A percentile compares a stretch with the other conserved stretches of the same genome.
These are phyloP conservation scores for Collybiopsis luxurians DNA, from an alignment of 768 basidiomycete species.

Conservation along the genomic window DNA sequence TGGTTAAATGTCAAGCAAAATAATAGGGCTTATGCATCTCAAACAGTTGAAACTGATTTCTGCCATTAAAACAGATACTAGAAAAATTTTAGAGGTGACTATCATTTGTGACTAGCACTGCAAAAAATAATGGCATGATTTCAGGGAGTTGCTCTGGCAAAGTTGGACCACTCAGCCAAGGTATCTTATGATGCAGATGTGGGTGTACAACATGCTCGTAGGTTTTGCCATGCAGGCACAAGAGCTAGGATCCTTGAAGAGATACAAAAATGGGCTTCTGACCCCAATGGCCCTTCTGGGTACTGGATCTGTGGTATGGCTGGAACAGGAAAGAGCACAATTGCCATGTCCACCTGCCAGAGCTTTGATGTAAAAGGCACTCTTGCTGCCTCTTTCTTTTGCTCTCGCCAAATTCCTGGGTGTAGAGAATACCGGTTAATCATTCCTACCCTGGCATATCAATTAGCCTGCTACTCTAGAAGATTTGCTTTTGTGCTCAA, in stretches of 20 bases:
- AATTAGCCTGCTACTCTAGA: neutral
- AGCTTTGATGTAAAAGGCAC: neutral
- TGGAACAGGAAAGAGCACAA: slow-evolving; percentile 2
- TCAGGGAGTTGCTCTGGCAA: neutral
- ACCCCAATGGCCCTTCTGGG: neutral
- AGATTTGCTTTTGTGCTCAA: neutral
- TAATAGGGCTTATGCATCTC: too few relatives aligned
- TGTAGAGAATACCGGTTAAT: neutral
- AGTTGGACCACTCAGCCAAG: neutral
- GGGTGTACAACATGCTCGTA: neutral
- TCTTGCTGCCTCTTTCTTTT: slow-evolving; percentile 7
- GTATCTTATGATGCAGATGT: slow-evolving; percentile 1
- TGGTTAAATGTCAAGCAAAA: too few relatives aligned
- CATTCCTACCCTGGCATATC: slow-evolving; percentile 8
- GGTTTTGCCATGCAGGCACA: neutral
- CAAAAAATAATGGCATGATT: too few relatives aligned
- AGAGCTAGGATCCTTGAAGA: neutral
- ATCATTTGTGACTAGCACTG: too few relatives aligned
- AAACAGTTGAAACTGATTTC: too few relatives aligned
- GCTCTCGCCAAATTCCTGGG: slow-evolving; percentile 5
- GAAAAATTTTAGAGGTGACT: too few relatives aligned
- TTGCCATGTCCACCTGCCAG: neutral
- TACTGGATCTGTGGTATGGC: slow-evolving; percentile 6
- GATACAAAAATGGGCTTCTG: neutral
- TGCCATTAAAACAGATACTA: too few relatives aligned